phyloP scores from a whole-genome alignment of 2,329 filamentous ascomycete genomes.

The Ophiostoma pallidulum region DNA sequence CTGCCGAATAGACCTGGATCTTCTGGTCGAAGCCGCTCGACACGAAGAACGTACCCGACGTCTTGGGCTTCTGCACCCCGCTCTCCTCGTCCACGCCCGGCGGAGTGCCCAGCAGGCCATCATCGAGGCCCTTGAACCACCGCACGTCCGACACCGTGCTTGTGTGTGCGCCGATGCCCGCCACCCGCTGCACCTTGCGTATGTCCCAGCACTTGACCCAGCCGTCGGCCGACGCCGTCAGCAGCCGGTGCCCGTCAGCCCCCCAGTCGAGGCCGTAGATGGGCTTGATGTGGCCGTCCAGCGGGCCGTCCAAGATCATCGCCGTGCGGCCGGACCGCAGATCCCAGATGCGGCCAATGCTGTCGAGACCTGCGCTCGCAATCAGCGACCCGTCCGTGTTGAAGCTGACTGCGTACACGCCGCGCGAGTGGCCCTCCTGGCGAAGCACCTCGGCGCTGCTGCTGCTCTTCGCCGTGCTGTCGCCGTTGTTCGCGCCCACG shows the following conservation, averaged over 20 bases:
- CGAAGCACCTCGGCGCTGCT: conserved; percentile 46
- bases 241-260: conserved; percentile 77
- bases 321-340: conserved; percentile 83
- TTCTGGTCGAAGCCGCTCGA: conserved; percentile 88
- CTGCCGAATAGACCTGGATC: conserved; percentile 90
- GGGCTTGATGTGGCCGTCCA: conserved; percentile 74
- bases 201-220: conserved; percentile 99
- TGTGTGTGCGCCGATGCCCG: conserved; percentile 81
- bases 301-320: conserved; percentile 86
- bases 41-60: conserved; percentile 84
- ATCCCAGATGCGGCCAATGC: conserved; percentile 93
- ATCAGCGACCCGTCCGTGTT: conserved; percentile 84
- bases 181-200: conserved; percentile 73
- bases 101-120: conserved; percentile 52
- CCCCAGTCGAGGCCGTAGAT: conserved; percentile 93
- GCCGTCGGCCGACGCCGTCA: conserved; percentile 88
- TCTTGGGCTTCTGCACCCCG: conserved; percentile 63
- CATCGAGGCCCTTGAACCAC: conserved; percentile 86
- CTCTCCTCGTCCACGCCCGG: conserved; percentile 51
- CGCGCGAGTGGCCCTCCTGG: conserved; percentile 90
- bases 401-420: conserved; percentile 84
- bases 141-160: conserved; percentile 86
- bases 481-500: not conserved
- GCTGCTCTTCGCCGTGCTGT: not conserved
- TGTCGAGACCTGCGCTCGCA: conserved; percentile 87